Conservation (phyloP, 2,329 filamentous ascomycete genomes). For the Botrytis aclada region DNA sequence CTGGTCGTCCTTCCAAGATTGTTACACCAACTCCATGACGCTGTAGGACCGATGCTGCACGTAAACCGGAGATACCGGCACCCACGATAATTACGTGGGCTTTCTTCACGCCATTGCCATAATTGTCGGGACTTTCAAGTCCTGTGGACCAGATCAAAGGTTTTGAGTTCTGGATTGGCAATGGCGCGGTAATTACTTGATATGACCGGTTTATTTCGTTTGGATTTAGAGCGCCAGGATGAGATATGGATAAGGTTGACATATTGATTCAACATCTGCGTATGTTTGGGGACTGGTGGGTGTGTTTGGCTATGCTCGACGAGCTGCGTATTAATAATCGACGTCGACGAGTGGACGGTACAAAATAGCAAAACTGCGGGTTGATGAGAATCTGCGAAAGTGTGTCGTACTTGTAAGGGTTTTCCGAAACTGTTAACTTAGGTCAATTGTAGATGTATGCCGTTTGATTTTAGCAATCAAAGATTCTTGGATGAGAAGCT, state of each 20-base stretch:
- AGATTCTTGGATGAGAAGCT: conserved; percentile 10
- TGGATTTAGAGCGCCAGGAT: conserved; percentile 35
- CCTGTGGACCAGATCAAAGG: conserved; percentile 18
- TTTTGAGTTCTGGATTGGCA: conserved; percentile 18
- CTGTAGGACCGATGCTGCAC: conserved; percentile 54
- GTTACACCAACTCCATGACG: conserved; percentile 52
- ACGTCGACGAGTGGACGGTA: background rate
- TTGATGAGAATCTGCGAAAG: background rate
- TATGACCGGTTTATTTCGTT: conserved; percentile 33
- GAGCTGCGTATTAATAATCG: background rate
- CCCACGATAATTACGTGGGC: conserved; percentile 51
- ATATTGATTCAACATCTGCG: conserved; percentile 38
- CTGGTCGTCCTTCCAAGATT: conserved; percentile 51
- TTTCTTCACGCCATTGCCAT: conserved; percentile 31
- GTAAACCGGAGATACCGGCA: conserved; percentile 55
- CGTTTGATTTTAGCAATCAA: conserved; percentile 16
- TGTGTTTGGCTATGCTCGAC: background rate
- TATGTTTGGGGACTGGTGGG: conserved; percentile 19
- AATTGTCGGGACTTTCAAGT: conserved; percentile 23
- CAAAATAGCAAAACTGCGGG: conserved; percentile 10
- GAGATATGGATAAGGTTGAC: conserved; percentile 36
- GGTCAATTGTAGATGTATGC: conserved; percentile 11
- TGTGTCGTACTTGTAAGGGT: background rate
- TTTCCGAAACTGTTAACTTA: conserved; percentile 6
- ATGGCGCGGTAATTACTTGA: conserved; percentile 19